Conservation (phyloP, 2,329 filamentous ascomycete species). For the Orbilia ellipsospora region DNA sequence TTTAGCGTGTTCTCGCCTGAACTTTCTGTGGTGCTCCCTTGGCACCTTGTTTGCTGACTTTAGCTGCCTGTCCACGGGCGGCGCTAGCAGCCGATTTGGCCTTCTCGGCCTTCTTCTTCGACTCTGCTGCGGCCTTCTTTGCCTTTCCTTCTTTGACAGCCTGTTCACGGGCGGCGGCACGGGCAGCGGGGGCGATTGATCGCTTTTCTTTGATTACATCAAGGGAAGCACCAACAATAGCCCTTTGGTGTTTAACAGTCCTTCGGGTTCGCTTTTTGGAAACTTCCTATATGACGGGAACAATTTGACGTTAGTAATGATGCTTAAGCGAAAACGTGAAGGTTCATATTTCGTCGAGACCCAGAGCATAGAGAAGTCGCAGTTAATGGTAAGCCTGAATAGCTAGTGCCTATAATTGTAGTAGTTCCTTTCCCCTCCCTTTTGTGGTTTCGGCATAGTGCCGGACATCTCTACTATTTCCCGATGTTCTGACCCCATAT, state of each 20-base stretch:
- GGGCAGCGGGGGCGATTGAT: conserved; percentile 91
- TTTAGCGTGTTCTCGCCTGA: conserved; percentile 85
- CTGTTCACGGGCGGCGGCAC: conserved; percentile 84
- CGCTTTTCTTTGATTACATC: conserved; percentile 99
- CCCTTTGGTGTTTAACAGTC: conserved; percentile 98
- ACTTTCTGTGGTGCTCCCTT: conserved; percentile 91
- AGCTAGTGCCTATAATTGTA: too few relatives aligned
- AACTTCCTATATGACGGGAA: conserved; percentile 77
- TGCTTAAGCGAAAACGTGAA: not conserved
- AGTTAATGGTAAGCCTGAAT: too few relatives aligned
- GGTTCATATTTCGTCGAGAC: too few relatives aligned
- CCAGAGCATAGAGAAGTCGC: too few relatives aligned
- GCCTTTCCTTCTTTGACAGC: conserved; percentile 99
- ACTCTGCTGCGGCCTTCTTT: conserved; percentile 89
- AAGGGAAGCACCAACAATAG: conserved; percentile 98
- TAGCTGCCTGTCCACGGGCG: conserved; percentile 79
- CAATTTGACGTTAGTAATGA: conserved; percentile 52
- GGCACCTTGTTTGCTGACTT: conserved; percentile 96
- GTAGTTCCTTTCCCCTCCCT: too few relatives aligned
- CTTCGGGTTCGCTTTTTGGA: conserved; percentile 99
- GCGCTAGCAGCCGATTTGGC: conserved; percentile 84
- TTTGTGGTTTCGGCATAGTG: too few relatives aligned
- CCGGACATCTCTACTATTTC: too few relatives aligned
- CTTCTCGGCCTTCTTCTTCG: conserved; percentile 99
- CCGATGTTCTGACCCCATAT: too few relatives aligned